phyloP scores from a whole-genome alignment of 1,284 basidiomycete species.

The Apiotrichum montevideense region DNA sequence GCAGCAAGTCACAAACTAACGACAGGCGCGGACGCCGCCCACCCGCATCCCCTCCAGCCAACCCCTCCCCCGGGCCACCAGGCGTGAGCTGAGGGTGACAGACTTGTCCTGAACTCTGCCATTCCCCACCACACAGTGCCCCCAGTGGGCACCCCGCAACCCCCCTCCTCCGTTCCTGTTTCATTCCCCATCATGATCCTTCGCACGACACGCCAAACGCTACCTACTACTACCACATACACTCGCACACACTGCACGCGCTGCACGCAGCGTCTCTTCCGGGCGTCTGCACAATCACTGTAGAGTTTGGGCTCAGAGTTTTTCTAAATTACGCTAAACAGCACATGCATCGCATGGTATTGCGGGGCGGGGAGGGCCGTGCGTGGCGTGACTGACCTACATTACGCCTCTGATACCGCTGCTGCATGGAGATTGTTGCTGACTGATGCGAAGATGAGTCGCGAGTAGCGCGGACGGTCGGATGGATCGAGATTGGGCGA shows the following conservation, averaged over 20 bases:
- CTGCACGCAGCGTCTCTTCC: not conserved
- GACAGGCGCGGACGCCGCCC: constrained; percentile 1
- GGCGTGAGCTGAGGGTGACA: not conserved
- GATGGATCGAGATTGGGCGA: too few relatives aligned
- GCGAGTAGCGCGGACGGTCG: too few relatives aligned
- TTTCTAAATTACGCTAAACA: not conserved
- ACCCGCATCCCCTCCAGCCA: constrained; percentile 5
- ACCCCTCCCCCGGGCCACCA: constrained; percentile 6
- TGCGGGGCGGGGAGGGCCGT: not conserved
- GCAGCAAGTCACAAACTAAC: not conserved
- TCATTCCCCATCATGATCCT: not conserved
- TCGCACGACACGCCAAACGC: not conserved
- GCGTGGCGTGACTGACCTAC: not conserved
- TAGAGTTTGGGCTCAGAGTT: not conserved
- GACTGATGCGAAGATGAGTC: too few relatives aligned
- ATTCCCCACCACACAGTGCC: not conserved
- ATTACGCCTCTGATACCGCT: too few relatives aligned
- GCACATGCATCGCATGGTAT: not conserved
- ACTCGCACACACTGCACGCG: not conserved
- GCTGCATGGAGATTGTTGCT: too few relatives aligned
- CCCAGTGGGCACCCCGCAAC: not conserved
- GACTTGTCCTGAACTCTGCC: too few relatives aligned
- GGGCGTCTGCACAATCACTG: not conserved
- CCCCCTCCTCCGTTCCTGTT: not conserved
- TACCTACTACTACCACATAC: not conserved